Conservation (phyloP, 352 stramenopile species). For the Pythium brachiatum region DNA sequence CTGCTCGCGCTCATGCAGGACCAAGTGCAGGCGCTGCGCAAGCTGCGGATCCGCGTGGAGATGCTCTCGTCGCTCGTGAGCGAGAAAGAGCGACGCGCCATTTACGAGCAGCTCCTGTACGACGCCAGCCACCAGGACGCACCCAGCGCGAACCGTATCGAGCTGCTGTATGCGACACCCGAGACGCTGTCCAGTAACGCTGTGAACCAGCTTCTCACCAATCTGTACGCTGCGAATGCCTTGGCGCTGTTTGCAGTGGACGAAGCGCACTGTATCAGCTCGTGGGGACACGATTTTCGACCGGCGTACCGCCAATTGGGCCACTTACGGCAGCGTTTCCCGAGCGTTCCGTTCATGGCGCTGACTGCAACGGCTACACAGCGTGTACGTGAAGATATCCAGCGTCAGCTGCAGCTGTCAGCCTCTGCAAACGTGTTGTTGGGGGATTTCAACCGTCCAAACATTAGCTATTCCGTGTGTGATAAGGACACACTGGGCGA, state of each 20-base stretch:
- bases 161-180: slow-evolving; percentile 88
- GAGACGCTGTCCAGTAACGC: slow-evolving; percentile 67
- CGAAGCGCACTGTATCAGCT: slow-evolving; percentile 92
- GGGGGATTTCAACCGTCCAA: slow-evolving; percentile 58
- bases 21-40: slow-evolving; percentile 68
- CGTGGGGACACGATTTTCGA: slow-evolving; percentile 89
- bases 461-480: slow-evolving; percentile 54
- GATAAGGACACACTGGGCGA: slow-evolving; percentile 51
- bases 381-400: slow-evolving; percentile 63
- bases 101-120: slow-evolving; percentile 33
- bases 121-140: not conserved
- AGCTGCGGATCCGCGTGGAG: slow-evolving; percentile 43
- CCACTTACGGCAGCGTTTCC: slow-evolving; percentile 32
- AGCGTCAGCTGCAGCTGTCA: slow-evolving; percentile 34
- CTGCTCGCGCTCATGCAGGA: slow-evolving; percentile 89
- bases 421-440: slow-evolving; percentile 38
- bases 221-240: slow-evolving; percentile 27
- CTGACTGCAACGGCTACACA: slow-evolving; percentile 89
- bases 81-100: slow-evolving; percentile 26
- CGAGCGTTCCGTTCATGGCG: slow-evolving; percentile 64
- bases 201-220: slow-evolving; percentile 42
- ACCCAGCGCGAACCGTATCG: slow-evolving; percentile 22
- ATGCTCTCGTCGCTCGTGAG: slow-evolving; percentile 55
- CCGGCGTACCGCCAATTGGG: slow-evolving; percentile 58
- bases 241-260: slow-evolving; percentile 78